phyloP scores from a whole-genome alignment of 2,329 filamentous ascomycete genomes.

The Apiospora rasikravindrae region DNA sequence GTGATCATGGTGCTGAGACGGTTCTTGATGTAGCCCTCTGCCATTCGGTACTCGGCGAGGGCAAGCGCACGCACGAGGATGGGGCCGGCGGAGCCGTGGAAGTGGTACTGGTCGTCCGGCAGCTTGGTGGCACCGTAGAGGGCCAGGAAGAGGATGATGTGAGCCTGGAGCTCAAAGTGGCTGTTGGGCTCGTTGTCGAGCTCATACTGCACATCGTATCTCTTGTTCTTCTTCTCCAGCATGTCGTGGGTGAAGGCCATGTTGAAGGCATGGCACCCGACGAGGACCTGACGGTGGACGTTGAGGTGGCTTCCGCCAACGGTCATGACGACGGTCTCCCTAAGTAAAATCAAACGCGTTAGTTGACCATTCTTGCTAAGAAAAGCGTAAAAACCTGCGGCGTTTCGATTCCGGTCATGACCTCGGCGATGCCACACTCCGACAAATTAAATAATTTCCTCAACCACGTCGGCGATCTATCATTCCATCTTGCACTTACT shows the following conservation, averaged over 20 bases:
- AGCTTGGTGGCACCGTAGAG: slow-evolving; percentile 7
- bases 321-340: background rate
- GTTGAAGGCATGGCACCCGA: background rate
- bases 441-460: background rate
- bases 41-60: slow-evolving; percentile 8
- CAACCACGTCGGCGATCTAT: background rate
- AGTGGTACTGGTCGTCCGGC: background rate
- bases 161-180: slow-evolving; percentile 9
- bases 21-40: background rate
- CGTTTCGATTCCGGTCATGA: background rate
- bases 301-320: background rate
- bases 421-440: background rate
- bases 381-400: background rate
- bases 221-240: background rate
- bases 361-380: background rate
- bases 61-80: background rate
- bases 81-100: background rate
- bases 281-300: background rate
- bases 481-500: background rate
- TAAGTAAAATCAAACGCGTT: background rate
- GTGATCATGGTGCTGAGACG: background rate
- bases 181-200: background rate
- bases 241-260: background rate
- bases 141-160: background rate
- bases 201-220: background rate